Evolutionary conservation across 768 basidiomycete genomes (phyloP), one percentile per base, ranked within the genome.

Genomic region (Podaxis mareebaensis): DNA sequence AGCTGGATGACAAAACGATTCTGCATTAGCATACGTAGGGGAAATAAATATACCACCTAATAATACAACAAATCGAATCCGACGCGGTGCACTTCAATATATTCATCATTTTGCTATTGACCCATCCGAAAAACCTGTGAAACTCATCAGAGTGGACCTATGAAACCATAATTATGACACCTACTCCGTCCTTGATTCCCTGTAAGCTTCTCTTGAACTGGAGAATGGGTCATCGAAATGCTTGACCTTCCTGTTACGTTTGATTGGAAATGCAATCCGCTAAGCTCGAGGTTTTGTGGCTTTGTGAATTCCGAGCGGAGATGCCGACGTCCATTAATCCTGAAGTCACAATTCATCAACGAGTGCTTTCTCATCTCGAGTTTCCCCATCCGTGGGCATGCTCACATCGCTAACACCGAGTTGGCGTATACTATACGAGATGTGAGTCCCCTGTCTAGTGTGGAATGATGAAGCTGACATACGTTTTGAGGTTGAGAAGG

Each of bases 351-450:
- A 42, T 11, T 5, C 7, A 4, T 42, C 20, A 30, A 26, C 10
- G 5, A 33, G 5, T 3, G 8, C 6, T 15, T 20, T 12, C n/a
- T 26, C 52, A n/a, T n/a, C n/a, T 20, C 15, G 20, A 46, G 20
- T 20, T 58, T 20, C 20, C 26, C 20, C 30, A 11, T 30, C 20
- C 3, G 8, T 49, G 20, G 13, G 20, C 15, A 8, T 24, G 28
- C 54, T 63, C n/a, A 63, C 61, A 63, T 63, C 42, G 61, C 61
- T 20, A 63, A 48, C 22, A 56, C 61, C 8, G 61, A 63, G 38
- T 63, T 63, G 33, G 54, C 61, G 28, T 63, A 63, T 20, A 57
- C 61, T 63, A 36, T 7, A 11, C 4, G 13, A 22, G 10, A 1
- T 10, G 51, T 20, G 8, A 46, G 22, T 26, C 58, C 10, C 13